Evolutionary conservation across 371 early-diverging fungal species (phyloP).

Genomic region (Mortierella sp.): DNA sequence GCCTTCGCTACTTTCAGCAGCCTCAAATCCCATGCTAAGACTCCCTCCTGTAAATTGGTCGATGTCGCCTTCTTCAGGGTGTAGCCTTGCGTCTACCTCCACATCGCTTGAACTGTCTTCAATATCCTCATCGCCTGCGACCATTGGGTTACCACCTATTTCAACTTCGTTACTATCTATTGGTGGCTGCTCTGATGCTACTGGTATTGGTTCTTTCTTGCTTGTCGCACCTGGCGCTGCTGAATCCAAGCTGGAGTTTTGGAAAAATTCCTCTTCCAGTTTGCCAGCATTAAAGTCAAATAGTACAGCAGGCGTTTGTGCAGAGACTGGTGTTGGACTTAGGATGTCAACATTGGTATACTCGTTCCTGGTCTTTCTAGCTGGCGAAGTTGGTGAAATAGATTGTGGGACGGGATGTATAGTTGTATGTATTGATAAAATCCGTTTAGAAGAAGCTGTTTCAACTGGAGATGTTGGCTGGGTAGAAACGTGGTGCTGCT

Average conservation of each 20-base stretch:
- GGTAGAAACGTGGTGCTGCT: conserved; percentile 1
- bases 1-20: conserved; percentile 9
- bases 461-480: conserved; percentile 7
- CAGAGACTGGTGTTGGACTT: conserved; percentile 44
- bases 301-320: conserved; percentile 56
- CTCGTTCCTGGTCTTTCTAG: conserved; percentile 49
- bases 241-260: conserved; percentile 45
- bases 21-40: background rate
- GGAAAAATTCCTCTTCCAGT: conserved; percentile 70
- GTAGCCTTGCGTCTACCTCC: background rate
- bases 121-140: conserved; percentile 70
- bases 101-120: conserved; percentile 43
- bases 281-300: conserved; percentile 64
- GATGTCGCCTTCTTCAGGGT: background rate
- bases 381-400: conserved; percentile 40
- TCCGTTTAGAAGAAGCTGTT: conserved; percentile 30
- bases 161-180: conserved; percentile 52
- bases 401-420: conserved; percentile 45
- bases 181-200: background rate
- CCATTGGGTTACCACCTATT: conserved; percentile 66
- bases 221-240: background rate
- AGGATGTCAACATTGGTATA: conserved; percentile 50
- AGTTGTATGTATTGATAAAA: conserved; percentile 59
- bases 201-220: background rate
- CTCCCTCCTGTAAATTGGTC: background rate